Evolutionary conservation across 371 early-diverging fungal species (phyloP), one percentile per base, ranked within the genome.

Genomic region (Rhizopus delemar): DNA sequence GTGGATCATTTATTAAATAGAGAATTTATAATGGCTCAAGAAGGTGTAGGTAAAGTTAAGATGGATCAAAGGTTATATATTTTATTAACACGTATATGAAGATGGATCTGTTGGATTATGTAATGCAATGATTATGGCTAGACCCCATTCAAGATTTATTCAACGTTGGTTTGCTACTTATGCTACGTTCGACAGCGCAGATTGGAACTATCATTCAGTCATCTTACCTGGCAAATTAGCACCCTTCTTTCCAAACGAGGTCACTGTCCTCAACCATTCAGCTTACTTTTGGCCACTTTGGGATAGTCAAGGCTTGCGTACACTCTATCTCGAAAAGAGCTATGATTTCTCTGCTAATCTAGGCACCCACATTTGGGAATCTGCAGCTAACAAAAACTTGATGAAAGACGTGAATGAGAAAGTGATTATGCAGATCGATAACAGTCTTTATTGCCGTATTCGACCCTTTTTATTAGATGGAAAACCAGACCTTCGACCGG

Each of bases 191-290:
- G 70, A 81, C 43, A 59, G 60, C 11, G 36, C 46, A 1, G 60
- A 74, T 33, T 81, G 81, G 81, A 78, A 76, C 54, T 74, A 80
- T 41, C 84, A 83, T 56, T 80, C 80, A 1, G 81, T 81, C 11
- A 51, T 77, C 5, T 55, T 83, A 28, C 84, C 84, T 2, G 75
- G 73, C n/a, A 77, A 75, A 52, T 50, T 82, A 3, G 75, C 83
- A 1, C 62, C 70, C 4, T 62, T 68, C 35, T 77, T 74, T 46
- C 39, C 57, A 8, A 51, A 69, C 7, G 80, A 80, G 51, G 63
- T 82, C 32, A 73, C 75, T 0, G 60, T 77, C 0, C 51, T 77
- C 48, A 68, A 70, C 12, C 69, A 80, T 33, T 70, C 70, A 3
- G 63, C 78, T 2, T 80, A 70, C 57, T 80, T 80, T 53, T 77